Evolutionary conservation across 1,284 basidiomycete species (phyloP).

Genomic region (Ganoderma leucocontextum): DNA sequence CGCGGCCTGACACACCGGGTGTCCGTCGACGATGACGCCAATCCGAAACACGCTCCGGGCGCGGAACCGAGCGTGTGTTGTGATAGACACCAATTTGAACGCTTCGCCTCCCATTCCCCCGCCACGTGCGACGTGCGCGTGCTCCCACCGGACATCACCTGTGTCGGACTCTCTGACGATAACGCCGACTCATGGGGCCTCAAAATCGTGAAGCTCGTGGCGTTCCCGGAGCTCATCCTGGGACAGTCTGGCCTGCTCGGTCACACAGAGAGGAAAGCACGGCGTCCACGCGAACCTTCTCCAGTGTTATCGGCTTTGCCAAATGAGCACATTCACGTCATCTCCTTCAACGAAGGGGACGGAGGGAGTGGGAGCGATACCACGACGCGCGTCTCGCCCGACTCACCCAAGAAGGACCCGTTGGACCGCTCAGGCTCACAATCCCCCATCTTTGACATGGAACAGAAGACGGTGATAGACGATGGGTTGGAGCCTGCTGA

Average conservation of each 20-base stretch:
- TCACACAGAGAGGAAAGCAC: slow-evolving; percentile 11
- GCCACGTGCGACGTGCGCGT: slow-evolving; percentile 43
- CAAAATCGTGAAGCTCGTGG: slow-evolving; percentile 77
- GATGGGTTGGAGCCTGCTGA: slow-evolving; percentile 21
- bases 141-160: slow-evolving; percentile 45
- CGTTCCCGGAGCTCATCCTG: slow-evolving; percentile 74
- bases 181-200: slow-evolving; percentile 73
- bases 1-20: slow-evolving; percentile 20
- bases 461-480: slow-evolving; percentile 19
- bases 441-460: slow-evolving; percentile 29
- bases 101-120: slow-evolving; percentile 39
- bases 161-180: slow-evolving; percentile 58
- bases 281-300: slow-evolving; percentile 12
- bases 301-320: slow-evolving; percentile 18
- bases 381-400: slow-evolving; percentile 39
- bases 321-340: slow-evolving; percentile 26
- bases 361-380: slow-evolving; percentile 39
- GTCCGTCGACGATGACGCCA: slow-evolving; percentile 20
- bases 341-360: slow-evolving; percentile 30
- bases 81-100: slow-evolving; percentile 25
- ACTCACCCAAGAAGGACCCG: slow-evolving; percentile 37
- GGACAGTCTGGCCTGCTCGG: slow-evolving; percentile 16
- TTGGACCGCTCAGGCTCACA: slow-evolving; percentile 27
- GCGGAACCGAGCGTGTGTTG: slow-evolving; percentile 20
- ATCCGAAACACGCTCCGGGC: slow-evolving; percentile 11